A percentile compares a stretch with the other conserved stretches of the same genome.
These are phyloP conservation scores for Pseudopyricularia javanii DNA, from an alignment of 2,329 filamentous ascomycete species.

Conservation along the genomic window DNA sequence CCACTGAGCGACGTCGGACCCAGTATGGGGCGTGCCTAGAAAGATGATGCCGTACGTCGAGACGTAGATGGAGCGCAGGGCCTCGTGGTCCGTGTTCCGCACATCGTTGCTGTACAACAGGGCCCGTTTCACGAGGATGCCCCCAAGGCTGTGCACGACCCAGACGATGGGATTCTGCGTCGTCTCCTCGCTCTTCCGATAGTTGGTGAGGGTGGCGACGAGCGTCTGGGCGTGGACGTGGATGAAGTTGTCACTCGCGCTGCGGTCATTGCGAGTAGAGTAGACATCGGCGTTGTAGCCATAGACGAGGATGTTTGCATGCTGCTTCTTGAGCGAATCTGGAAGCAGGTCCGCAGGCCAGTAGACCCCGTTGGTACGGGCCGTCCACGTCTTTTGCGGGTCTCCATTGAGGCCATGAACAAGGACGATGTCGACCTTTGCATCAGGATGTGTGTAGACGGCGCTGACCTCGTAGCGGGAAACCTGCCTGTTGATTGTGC, in stretches of 20 bases:
- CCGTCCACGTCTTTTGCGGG: constrained; percentile 51
- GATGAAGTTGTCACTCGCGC: constrained; percentile 53
- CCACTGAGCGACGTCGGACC: constrained; percentile 57
- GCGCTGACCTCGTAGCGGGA: constrained; percentile 45
- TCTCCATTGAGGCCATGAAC: constrained; percentile 52
- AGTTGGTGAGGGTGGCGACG: constrained; percentile 47
- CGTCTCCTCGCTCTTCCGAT: constrained; percentile 45
- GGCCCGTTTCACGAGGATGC: constrained; percentile 59
- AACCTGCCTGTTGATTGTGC: constrained; percentile 32
- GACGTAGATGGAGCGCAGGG: constrained; percentile 56
- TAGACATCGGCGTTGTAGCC: constrained; percentile 62
- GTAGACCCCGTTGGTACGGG: constrained; percentile 40
- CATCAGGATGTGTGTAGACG: constrained; percentile 46
- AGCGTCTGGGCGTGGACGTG: constrained; percentile 61
- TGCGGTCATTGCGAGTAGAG: constrained; percentile 32
- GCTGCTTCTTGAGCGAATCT: constrained; percentile 37
- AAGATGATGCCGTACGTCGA: constrained; percentile 69
- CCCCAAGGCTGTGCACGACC: constrained; percentile 63
- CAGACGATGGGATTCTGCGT: constrained; percentile 59
- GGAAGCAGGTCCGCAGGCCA: constrained; percentile 62
- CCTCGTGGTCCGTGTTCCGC: constrained; percentile 44
- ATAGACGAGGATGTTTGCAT: constrained; percentile 57
- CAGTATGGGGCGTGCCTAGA: constrained; percentile 64
- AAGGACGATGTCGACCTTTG: constrained; percentile 53
- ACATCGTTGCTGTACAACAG: constrained; percentile 55